Base-by-base conservation (phyloP, 1,284 basidiomycete genomes). In the Malassezia arunalokei region DNA sequence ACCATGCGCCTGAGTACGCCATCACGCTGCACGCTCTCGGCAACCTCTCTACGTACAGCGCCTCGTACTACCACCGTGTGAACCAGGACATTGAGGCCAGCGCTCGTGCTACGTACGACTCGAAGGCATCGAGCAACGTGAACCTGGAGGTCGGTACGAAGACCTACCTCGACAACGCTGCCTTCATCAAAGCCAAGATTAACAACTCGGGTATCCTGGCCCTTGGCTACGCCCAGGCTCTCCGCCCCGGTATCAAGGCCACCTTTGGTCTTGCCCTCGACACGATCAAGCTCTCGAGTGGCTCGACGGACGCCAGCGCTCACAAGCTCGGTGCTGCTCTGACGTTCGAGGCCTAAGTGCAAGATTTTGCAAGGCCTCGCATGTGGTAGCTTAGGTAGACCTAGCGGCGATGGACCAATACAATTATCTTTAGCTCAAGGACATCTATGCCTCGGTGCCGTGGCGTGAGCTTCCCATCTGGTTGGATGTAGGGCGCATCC, bases 1-100 rank as follows among this genome's bases (percentile, higher is more conserved):
- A 85, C 82, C 87, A 85, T 73, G 91, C 91, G 44, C 87, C 91
- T 47, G 88, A 96, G 76, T 98, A 96, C 78, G 87, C 90, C 62
- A 82, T 96, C 75, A 90, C 92, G 67, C 71, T 96, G 58, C 90
- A 96, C 78, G 89, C 85, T 62, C 82, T 96, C 72, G 85, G 87
- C 79, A 96, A 95, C 82, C 77, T 95, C 75, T 86, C 84, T 73
- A 84, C 84, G 71, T 96, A 90, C 80, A 81, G 85, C 58, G 94
- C 92, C 65, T 88, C 85, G 76, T 98, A 96, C 82, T 98, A 96
- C 81, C 94, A 99, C 83, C 86, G 86, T 67, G 91, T 98, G 74
- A 86, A 80, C 76, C 75, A 77, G 66, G 91, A 96, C 74, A 89
- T 95, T 58, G 92, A 99, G 80, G 94, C 90, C 61, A 91, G 90